Evolutionary conservation across 192 early-diverging fungal species (phyloP), one percentile per base, ranked within the genome.

Genomic region (Coemansia asiatica): DNA sequence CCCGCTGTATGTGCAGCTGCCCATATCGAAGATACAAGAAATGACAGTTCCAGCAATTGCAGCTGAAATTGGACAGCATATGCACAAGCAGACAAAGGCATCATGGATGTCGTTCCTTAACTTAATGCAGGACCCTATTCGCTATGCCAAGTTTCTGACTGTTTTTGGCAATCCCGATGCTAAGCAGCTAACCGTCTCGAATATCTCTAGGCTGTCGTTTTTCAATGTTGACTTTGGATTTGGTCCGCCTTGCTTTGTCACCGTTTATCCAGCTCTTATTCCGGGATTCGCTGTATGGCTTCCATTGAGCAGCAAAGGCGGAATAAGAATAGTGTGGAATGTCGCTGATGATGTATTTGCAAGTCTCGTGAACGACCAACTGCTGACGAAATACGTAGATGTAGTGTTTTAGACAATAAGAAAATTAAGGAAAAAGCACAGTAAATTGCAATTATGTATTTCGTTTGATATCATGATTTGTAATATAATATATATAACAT

Each of bases 201-300:
- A 80, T 21, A 68, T 74, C 21, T 71, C 72, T 13, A 44, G 68
- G 8, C 60, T 74, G 10, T 13, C 29, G 16, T 74, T 67, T 28
- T 80, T 71, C 26, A 27, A 49, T n/a, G 65, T 57, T 5, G 68
- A 80, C 33, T 80, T 80, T 68, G 77, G 72, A 7, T 80, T 74
- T 57, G 77, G 77, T 16, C 19, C 46, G 5, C 77, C 77, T 0
- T 46, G 29, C 2, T 64, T 73, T 29, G 61, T 48, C 23, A 71
- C 77, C 1, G 44, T 74, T 23, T 80, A 74, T 46, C 77, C 77
- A 1, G 59, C 57, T 64, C 60, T 80, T 15, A 62, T 80, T 27
- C 77, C 77, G 0, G 77, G 72, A 1, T 80, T 80, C 35, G 36
- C 77, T 46, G 50, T 48, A 23, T 74, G 67, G 72, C 21, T 65